Base-by-base conservation (phyloP, 2,329 filamentous ascomycete genomes). In the Colletotrichum sp. region DNA sequence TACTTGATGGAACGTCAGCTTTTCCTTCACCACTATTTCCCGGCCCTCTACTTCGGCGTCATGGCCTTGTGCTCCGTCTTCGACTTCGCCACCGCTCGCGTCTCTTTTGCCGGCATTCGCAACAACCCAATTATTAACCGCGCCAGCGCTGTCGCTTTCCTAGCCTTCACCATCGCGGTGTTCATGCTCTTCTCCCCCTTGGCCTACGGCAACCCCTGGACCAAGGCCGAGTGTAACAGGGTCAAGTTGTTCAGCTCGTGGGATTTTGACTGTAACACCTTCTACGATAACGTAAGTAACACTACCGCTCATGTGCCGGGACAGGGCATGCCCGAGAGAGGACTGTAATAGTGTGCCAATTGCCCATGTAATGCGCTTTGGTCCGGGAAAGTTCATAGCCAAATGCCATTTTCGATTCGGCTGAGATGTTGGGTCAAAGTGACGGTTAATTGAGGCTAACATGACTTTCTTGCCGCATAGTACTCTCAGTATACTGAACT, bases 191-290 rank as follows among this genome's bases (percentile, higher is more conserved):
- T 95, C 84, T 92, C 96, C 12, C 97, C 97, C 52, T 89, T 99
- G 48, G 93, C 95, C 13, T 99, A 99, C 82, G 97, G 97, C 77
- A 98, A 98, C 83, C 89, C 93, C 68, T 99, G 97, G 97, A 99
- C 96, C 68, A 94, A 95, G 88, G 87, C 90, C 75, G 94, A 97
- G 82, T 99, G 97, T 90, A 93, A 92, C 79, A 92, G 92, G 72
- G 93, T 97, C 77, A 98, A 98, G 89, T 88, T 99, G 15, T 93
- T 98, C 82, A 88, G 90, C 74, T 93, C 92, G 3, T 99, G 97
- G 97, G 97, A 99, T 84, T 99, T 96, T 91, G 97, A 99, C 85
- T 99, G 97, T 91, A 98, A 98, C 85, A 96, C 91, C 76, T 99
- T 99, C 88, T 89, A 94, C 80, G 93, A 93, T 79, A 93, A 92